Base-by-base conservation (phyloP, 2,329 filamentous ascomycete genomes). In the Samsoniella hepiali region DNA sequence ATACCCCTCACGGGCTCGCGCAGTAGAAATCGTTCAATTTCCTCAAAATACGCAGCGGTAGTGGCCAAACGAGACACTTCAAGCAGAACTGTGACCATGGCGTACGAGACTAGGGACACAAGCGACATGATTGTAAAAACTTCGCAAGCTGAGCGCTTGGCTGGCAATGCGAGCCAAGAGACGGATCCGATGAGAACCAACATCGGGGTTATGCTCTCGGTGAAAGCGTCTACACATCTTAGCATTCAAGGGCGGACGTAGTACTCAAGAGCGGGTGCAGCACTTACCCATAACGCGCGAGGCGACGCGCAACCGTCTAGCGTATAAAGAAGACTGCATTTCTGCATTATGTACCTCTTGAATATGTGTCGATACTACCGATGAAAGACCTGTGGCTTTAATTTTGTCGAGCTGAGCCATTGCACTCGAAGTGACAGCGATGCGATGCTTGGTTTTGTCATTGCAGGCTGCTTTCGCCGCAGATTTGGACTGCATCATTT, bases 111-210 rank as follows among this genome's bases (percentile, higher is more conserved):
- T 11, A 63, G 27, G 29, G 45, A 45, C 17, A 63, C 53, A 8
- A 57, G 40, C 29, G 60, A 38, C 32, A 57, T 44, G 13, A 54
- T 51, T 22, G 40, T 42, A 29, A 63, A 63, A 5, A 55, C 44
- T 32, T 63, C 44, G 11, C 22, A 55, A 29, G 53, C 32, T 2
- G 60, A 45, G 10, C 50, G 60, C 13, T 29, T 31, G 2, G 15
- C 40, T 15, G 60, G 44, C 10, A 49, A 17, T 5, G 42, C 32
- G 4, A 54, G 32, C 53, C 27, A 63, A 22, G 45, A 63, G 15
- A 63, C 31, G 13, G 60, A 53, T 9, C 51, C 51, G 22, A 51
- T 38, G 29, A 63, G 51, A 17, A 63, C 51, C 3, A 63, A 42
- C n/a, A 40, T 32, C 15, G 44, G 60, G 5, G 60, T 57, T n/a